Percentiles rank a stretch among this genome's conserved stretches.
These are phyloP conservation scores for Schwanniomyces sp. DNA, from an alignment of 805 yeast species.

Conservation along the genomic window DNA sequence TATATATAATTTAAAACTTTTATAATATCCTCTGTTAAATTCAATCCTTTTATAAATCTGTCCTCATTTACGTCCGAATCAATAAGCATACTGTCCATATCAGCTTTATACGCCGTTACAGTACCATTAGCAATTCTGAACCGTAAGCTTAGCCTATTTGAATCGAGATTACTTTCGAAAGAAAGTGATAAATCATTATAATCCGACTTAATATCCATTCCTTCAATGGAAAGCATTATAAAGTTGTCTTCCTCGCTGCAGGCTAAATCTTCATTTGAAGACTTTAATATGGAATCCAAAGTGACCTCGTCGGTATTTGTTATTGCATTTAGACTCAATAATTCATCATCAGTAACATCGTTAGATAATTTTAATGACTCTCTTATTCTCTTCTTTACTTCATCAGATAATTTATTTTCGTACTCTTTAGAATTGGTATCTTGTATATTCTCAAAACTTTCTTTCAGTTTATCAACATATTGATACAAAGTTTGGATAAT, in stretches of 20 bases:
- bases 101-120: slow-evolving; percentile 5
- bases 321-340: slow-evolving; percentile 31
- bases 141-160: slow-evolving; percentile 12
- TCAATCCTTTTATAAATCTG: slow-evolving; percentile 24
- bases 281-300: slow-evolving; percentile 27
- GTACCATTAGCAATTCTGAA: slow-evolving; percentile 34
- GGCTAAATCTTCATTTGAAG: slow-evolving; percentile 13
- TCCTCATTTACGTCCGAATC: slow-evolving; percentile 10
- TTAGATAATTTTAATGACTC: slow-evolving; percentile 34
- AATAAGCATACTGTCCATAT: slow-evolving; percentile 20
- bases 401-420: slow-evolving; percentile 15
- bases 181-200: slow-evolving; percentile 21
- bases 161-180: slow-evolving; percentile 14
- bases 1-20: slow-evolving; percentile 17
- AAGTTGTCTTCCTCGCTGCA: background rate
- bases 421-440: background rate
- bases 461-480: background rate
- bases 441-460: background rate
- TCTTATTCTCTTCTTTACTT: slow-evolving; percentile 28
- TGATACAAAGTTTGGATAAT: slow-evolving; percentile 1
- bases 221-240: slow-evolving; percentile 17
- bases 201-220: slow-evolving; percentile 21
- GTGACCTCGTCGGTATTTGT: slow-evolving; percentile 20
- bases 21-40: slow-evolving; percentile 31
- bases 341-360: slow-evolving; percentile 40